Evolutionary conservation across 164 flowering plant genomes (phyloP), one percentile per base, ranked within the genome.

Genomic region (Macadamia integrifolia): DNA sequence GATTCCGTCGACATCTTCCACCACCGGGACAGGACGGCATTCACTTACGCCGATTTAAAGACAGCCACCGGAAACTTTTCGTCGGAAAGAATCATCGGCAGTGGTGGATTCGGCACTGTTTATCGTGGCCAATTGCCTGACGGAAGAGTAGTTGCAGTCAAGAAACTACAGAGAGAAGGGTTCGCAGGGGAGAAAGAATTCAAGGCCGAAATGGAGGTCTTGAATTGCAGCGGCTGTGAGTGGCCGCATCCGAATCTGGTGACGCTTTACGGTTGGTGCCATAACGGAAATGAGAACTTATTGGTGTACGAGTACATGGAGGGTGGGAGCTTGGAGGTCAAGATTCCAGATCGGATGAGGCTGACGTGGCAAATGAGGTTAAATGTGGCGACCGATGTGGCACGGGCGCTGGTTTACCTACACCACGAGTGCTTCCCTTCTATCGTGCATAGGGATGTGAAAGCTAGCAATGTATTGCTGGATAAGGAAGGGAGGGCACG

Each of bases 191-290:
- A 93, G 74, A 78, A 79, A 50, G 98, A 91, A 64, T 93, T 91
- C 72, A 73, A 73, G 15, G 86, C 97, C 0, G 98, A 93, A 75
- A 93, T 93, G 98, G 92, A 93, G 72, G 90, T 83, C 13, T 68
- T 93, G 35, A 81, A 81, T 58, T 88, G 88, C 7, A 81, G 82
- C n/a, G 83, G 85, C 9, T 62, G 80, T 11, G 88, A 84, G 31
- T 88, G 94, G 94, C 91, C 89, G 0, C 97, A 93, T 60, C 93
- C 97, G 8, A 91, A 93, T 74, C 92, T 93, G 0, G 97, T 93
- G 0, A 75, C 83, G 13, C 87, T 93, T 3, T 85, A 85, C 43
- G 98, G 98, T 1, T 93, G 98, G 97, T 93, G 97, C 80, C 88
- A 88, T 1, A 71, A 85, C 62, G 90, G 91, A 8, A 67, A 79